Evolutionary conservation across 768 basidiomycete species (phyloP), one percentile per base, ranked within the genome.

Genomic region (Tylopilus sp.): DNA sequence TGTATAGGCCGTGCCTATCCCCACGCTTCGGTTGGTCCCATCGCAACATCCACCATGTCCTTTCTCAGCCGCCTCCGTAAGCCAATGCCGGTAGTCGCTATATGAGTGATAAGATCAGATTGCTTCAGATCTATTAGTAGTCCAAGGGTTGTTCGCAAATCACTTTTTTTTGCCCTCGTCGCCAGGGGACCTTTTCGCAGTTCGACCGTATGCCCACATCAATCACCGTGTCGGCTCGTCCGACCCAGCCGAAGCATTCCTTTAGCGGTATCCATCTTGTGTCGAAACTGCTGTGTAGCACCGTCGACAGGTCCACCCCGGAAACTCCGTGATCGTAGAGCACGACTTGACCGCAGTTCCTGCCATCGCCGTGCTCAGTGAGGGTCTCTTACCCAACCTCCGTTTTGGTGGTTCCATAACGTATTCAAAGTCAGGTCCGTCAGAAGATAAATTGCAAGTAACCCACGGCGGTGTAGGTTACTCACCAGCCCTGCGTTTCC

Each of bases 21-120:
- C 62, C 61, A 63, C 61, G 60, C 47, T 21, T 52, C 46, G 39
- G 43, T 40, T 52, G 26, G 26, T 53, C 36, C 40, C 55, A 23
- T 59, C 52, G 57, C 49, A 55, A 57, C 57, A 44, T 50, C 36
- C 40, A 36, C n/a, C 25, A 12, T 17, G 38, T 18, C 54, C 39
- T 17, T 44, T 38, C 51, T 38, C 46, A 35, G 39, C 40, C 8
- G 20, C 28, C n/a, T 17, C 15, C 18, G 13, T 1, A 38, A 15
- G 40, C 40, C 22, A 39, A 42, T 39, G 41, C 40, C 50, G 57
- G 44, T 31, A 55, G 7, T 30, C 33, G 8, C 30, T 21, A 12
- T 20, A 18, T 6, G 21, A 3, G 35, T 1, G 40, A 23, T 18
- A 22, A 44, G 30, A 56, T 28, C 11, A 1, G 18, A 21, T 17